Conservation (phyloP, 352 stramenopile genomes). For the Phytopythium oedochilum region DNA sequence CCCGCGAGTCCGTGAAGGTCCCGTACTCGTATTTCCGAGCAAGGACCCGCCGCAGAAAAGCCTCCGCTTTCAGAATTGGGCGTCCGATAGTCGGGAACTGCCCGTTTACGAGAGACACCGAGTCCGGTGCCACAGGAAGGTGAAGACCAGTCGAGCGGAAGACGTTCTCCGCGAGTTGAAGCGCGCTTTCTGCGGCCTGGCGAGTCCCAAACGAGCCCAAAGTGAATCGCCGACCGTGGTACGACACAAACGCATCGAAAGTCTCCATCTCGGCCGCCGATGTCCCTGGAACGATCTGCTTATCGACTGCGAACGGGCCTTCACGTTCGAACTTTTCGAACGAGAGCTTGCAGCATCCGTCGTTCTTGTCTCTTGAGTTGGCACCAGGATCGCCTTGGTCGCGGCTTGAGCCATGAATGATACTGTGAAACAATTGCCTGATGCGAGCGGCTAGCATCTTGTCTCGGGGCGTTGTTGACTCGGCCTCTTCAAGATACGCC, state of each 20-base stretch:
- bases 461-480: conserved; percentile 20
- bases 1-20: conserved; percentile 25
- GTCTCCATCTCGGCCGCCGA: conserved; percentile 41
- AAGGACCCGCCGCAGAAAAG: conserved; percentile 32
- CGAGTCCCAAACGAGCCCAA: conserved; percentile 44
- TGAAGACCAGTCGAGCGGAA: conserved; percentile 32
- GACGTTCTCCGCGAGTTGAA: conserved; percentile 29
- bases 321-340: conserved; percentile 24
- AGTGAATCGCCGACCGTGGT: conserved; percentile 40
- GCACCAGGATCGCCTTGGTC: background rate
- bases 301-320: conserved; percentile 42
- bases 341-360: conserved; percentile 32
- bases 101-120: conserved; percentile 11
- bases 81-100: conserved; percentile 33
- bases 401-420: conserved; percentile 18
- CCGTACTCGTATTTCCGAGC: conserved; percentile 51
- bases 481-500: conserved; percentile 40
- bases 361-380: conserved; percentile 3
- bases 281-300: conserved; percentile 32
- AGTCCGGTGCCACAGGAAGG: conserved; percentile 18
- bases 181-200: conserved; percentile 37
- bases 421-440: conserved; percentile 30
- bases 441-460: conserved; percentile 24
- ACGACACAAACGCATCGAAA: conserved; percentile 37
- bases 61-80: conserved; percentile 36